phyloP scores from a whole-genome alignment of 768 basidiomycete genomes.

The Rhizopogon vesiculosus region DNA sequence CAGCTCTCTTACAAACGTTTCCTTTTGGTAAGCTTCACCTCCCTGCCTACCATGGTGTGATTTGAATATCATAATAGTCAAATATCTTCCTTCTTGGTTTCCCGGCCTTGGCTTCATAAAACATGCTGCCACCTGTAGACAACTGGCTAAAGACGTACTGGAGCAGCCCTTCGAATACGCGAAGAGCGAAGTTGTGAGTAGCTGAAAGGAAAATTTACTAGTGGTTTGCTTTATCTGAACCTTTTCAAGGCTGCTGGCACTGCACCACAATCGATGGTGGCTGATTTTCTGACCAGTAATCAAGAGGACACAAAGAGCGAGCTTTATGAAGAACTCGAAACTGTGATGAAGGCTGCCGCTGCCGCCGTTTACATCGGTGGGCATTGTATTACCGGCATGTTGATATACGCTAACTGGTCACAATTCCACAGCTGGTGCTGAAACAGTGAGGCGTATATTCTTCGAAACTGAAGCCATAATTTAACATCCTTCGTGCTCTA shows the following conservation, averaged over 20 bases:
- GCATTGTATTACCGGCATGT: neutral
- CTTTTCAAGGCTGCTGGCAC: neutral
- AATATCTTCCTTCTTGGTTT: slow-evolving; percentile 10
- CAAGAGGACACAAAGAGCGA: too few species aligned
- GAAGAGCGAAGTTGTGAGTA: slow-evolving; percentile 2
- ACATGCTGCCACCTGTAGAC: neutral
- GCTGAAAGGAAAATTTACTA: neutral
- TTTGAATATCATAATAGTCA: slow-evolving; percentile 1
- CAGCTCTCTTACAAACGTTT: slow-evolving; percentile 1
- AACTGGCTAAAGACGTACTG: neutral
- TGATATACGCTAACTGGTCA: neutral
- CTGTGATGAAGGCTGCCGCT: neutral
- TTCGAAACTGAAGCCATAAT: neutral
- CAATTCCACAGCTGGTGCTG: neutral
- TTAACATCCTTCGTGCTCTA: neutral
- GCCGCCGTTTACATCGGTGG: slow-evolving; percentile 1
- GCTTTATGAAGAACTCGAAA: neutral
- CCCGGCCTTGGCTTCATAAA: slow-evolving; percentile 9
- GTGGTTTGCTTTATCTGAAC: neutral
- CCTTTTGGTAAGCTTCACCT: slow-evolving; percentile 4
- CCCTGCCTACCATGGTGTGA: neutral
- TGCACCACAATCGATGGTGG: neutral
- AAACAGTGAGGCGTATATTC: neutral
- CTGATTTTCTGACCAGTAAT: neutral
- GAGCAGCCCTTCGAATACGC: slow-evolving; percentile 3